A percentile compares a stretch with the other conserved stretches of the same genome.
Conservation (phyloP, 371 early-diverging fungal species). For the Mucor ambiguus region DNA sequence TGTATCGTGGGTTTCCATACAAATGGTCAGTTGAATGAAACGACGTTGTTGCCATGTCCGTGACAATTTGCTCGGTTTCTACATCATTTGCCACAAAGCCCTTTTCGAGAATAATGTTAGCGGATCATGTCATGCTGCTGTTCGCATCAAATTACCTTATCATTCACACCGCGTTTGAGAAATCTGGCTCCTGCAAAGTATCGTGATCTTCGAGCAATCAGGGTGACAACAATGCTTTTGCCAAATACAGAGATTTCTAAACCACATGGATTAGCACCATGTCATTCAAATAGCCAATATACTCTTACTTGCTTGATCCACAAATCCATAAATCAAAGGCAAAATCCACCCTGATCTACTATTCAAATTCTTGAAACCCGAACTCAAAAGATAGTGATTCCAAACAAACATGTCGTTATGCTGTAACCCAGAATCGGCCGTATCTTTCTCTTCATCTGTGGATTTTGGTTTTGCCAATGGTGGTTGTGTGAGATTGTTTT, state of each 20-base stretch:
- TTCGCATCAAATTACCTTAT: conserved; percentile 45
- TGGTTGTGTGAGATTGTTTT: conserved; percentile 78
- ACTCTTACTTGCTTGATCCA: conserved; percentile 88
- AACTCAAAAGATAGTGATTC: conserved; percentile 85
- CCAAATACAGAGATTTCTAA: conserved; percentile 81
- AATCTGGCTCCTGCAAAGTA: conserved; percentile 98
- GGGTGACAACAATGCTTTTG: conserved; percentile 83
- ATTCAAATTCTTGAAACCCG: conserved; percentile 68
- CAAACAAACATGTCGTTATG: conserved; percentile 93
- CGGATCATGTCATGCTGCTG: background rate
- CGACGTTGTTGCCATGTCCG: conserved; percentile 87
- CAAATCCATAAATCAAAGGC: conserved; percentile 94
- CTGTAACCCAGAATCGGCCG: background rate
- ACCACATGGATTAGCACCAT: background rate
- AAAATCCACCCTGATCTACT: conserved; percentile 84
- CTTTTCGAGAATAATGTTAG: conserved; percentile 27
- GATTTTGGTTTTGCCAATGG: conserved; percentile 18
- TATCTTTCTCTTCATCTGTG: background rate
- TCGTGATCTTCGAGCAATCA: conserved; percentile 94
- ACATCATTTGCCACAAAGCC: conserved; percentile 99
- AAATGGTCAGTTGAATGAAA: conserved; percentile 62
- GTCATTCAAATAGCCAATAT: background rate
- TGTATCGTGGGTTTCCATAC: conserved; percentile 77
- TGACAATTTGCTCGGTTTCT: conserved; percentile 98
- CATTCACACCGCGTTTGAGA: conserved; percentile 95